Percentiles rank a stretch among this genome's conserved stretches.
Evolutionary conservation across 164 flowering plant genomes (phyloP).

Genomic region (Malania oleifera): DNA sequence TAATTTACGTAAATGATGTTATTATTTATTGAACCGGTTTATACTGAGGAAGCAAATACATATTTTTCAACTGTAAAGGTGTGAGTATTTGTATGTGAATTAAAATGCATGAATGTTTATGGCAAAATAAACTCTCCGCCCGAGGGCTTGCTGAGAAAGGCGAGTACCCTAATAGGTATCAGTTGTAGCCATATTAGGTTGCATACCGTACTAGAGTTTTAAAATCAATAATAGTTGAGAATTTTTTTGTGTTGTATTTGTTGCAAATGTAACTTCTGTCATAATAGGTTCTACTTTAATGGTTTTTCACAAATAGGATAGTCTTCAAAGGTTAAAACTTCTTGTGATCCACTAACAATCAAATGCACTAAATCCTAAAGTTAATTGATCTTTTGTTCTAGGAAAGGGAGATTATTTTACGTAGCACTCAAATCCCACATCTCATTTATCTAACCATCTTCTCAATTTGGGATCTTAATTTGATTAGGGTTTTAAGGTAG

Average conservation of each 20-base stretch:
- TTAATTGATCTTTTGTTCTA: constrained; percentile 85
- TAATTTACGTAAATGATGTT: too few species aligned
- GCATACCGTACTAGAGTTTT: too few species aligned
- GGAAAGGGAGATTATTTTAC: constrained; percentile 65
- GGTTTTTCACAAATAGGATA: constrained; percentile 80
- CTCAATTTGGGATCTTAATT: constrained; percentile 20
- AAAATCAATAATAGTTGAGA: constrained; percentile 82
- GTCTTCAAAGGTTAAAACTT: constrained; percentile 90
- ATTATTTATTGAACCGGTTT: too few species aligned
- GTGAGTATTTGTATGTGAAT: too few species aligned
- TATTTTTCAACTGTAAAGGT: too few species aligned
- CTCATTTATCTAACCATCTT: constrained; percentile 24
- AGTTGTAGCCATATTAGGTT: too few species aligned
- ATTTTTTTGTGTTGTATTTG: constrained; percentile 73
- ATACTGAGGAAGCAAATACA: too few species aligned
- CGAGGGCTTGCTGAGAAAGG: too few species aligned
- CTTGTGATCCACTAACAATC: constrained; percentile 58
- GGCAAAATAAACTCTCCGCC: too few species aligned
- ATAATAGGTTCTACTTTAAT: constrained; percentile 87
- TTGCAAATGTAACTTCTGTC: constrained; percentile 81
- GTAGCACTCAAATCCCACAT: constrained; percentile 60
- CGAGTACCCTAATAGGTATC: too few species aligned
- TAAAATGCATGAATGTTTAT: too few species aligned
- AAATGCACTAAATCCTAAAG: constrained; percentile 68
- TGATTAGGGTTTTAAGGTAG: constrained; percentile 25